These are phyloP conservation scores for Jackrogersella minutella DNA, from an alignment of 495 filamentous ascomycete species.

Conservation along the genomic window DNA sequence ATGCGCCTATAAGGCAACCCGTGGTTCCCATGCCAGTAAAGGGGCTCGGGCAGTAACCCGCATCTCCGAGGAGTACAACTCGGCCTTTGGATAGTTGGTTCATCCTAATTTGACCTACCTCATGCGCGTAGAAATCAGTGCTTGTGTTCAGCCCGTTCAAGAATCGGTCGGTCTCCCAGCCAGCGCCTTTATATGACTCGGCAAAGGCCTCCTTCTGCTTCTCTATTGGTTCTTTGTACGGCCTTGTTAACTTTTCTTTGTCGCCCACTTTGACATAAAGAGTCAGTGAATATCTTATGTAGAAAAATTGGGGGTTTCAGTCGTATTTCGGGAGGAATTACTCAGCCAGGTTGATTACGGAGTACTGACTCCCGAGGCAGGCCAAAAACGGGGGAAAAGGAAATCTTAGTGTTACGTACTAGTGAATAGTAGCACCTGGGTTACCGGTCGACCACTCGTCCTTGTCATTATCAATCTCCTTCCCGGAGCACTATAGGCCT, in stretches of 20 bases:
- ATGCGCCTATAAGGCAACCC: conserved; percentile 55
- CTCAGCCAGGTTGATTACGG: too few species aligned
- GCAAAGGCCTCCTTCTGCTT: conserved; percentile 33
- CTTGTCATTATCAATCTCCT: conserved; percentile 15
- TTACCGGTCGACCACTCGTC: conserved; percentile 9
- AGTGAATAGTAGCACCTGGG: conserved; percentile 18
- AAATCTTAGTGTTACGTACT: too few species aligned
- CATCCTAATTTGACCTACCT: conserved; percentile 54
- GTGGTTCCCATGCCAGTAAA: conserved; percentile 59
- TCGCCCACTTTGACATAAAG: too few species aligned
- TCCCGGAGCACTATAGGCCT: conserved; percentile 12
- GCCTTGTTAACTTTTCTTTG: conserved; percentile 1
- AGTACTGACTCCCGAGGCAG: too few species aligned
- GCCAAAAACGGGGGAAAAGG: too few species aligned
- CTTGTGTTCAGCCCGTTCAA: conserved; percentile 18
- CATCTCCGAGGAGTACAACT: conserved; percentile 60
- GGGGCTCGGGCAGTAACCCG: conserved; percentile 56
- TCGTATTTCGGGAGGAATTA: too few species aligned
- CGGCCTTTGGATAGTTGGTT: conserved; percentile 47
- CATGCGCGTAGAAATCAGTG: conserved; percentile 41
- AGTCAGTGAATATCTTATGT: too few species aligned
- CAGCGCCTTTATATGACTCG: conserved; percentile 12
- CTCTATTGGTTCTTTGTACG: conserved; percentile 11
- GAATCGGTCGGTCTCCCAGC: conserved; percentile 29
- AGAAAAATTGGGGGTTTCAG: too few species aligned